Evolutionary conservation across 768 basidiomycete genomes (phyloP).

Genomic region (Phaffia tasmanica): DNA sequence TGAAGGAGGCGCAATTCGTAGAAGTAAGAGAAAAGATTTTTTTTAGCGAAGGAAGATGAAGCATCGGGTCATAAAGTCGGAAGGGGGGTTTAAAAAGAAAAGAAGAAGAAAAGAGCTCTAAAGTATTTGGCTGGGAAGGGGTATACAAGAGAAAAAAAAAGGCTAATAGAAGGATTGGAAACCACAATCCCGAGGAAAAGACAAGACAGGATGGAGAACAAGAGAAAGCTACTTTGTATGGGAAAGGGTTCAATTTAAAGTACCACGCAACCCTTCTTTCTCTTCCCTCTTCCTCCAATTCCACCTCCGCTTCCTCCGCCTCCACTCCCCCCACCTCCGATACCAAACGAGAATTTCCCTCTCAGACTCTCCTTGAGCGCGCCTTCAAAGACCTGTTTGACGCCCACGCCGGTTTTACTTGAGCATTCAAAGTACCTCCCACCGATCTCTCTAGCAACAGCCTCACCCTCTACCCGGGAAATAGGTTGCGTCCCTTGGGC

Average conservation of each 20-base stretch:
- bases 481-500: constrained; percentile 70
- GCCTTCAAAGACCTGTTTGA: constrained; percentile 80
- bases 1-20: no score
- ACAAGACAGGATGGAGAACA: no score
- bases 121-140: no score
- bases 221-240: neutral
- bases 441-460: constrained; percentile 85
- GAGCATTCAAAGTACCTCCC: constrained; percentile 85
- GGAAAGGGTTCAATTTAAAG: constrained; percentile 31
- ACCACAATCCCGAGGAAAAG: no score
- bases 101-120: no score
- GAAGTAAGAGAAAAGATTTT: no score
- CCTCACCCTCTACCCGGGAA: constrained; percentile 64
- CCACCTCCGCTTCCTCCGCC: constrained; percentile 3
- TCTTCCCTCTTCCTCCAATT: constrained; percentile 57
- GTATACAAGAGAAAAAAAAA: no score
- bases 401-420: constrained; percentile 79
- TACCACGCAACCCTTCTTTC: constrained; percentile 61
- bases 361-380: constrained; percentile 84
- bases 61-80: no score
- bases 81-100: no score
- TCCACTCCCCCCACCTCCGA: constrained; percentile 11
- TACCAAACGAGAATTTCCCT: constrained; percentile 13
- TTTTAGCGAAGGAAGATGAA: no score
- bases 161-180: no score